Evolutionary conservation across 2,329 filamentous ascomycete genomes (phyloP).

Genomic region (Amauroascus verrucosus): DNA sequence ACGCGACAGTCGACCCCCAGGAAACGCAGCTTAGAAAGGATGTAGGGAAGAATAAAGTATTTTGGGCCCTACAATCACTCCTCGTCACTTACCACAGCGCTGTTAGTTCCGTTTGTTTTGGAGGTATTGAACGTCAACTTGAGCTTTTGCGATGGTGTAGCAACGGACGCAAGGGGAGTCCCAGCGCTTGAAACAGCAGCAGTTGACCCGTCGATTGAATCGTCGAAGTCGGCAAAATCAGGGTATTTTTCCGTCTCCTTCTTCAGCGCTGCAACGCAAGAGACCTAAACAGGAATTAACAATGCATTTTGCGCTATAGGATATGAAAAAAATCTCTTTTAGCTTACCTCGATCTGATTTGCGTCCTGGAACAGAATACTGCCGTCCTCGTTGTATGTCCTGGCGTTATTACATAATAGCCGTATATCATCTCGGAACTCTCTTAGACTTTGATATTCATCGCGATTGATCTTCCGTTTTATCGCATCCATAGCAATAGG

Average conservation of each 20-base stretch:
- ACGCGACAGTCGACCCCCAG: not conserved
- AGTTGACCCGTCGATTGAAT: slow-evolving; percentile 40
- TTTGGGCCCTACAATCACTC: slow-evolving; percentile 18
- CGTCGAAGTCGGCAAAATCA: slow-evolving; percentile 48
- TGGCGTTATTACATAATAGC: slow-evolving; percentile 78
- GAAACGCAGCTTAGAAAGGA: not conserved
- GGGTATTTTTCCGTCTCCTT: slow-evolving; percentile 47
- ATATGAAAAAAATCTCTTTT: not conserved
- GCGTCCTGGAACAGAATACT: slow-evolving; percentile 88
- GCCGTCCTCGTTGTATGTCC: slow-evolving; percentile 92
- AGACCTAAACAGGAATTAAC: slow-evolving; percentile 29
- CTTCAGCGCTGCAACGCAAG: slow-evolving; percentile 43
- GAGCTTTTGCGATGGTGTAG: slow-evolving; percentile 46
- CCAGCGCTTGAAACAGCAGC: slow-evolving; percentile 39
- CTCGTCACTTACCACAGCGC: slow-evolving; percentile 26
- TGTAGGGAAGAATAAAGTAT: not conserved
- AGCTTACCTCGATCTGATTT: slow-evolving; percentile 76
- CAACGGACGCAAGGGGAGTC: slow-evolving; percentile 54
- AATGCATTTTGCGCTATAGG: not conserved
- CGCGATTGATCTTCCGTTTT: slow-evolving; percentile 87
- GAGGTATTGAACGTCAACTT: slow-evolving; percentile 52
- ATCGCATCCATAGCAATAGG: slow-evolving; percentile 97
- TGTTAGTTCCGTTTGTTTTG: slow-evolving; percentile 26
- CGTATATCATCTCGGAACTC: slow-evolving; percentile 76
- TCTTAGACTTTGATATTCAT: slow-evolving; percentile 73